Percentiles rank a stretch among this genome's conserved stretches.
These are phyloP conservation scores for Coemansia sp. DNA, from an alignment of 192 early-diverging fungal genomes.

Conservation along the genomic window DNA sequence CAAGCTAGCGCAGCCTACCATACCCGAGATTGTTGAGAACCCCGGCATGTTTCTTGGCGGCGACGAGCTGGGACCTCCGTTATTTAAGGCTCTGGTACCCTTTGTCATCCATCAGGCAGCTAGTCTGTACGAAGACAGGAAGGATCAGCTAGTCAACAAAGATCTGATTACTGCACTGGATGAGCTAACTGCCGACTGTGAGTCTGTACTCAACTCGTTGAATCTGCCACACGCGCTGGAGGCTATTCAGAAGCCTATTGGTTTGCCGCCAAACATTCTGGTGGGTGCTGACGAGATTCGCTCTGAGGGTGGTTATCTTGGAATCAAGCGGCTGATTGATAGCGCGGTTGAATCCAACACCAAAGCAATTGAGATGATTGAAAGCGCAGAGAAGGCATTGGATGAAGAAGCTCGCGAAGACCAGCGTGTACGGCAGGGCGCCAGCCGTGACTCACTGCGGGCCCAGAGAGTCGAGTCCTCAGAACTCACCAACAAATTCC, in stretches of 20 bases:
- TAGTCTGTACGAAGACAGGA: constrained; percentile 80
- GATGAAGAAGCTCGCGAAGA: constrained; percentile 44
- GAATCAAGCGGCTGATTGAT: constrained; percentile 64
- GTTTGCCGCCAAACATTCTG: constrained; percentile 69
- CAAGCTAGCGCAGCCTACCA: constrained; percentile 70
- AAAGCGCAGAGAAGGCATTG: constrained; percentile 53
- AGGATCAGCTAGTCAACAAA: constrained; percentile 72
- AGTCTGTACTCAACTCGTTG: constrained; percentile 67
- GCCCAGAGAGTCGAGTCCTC: constrained; percentile 19
- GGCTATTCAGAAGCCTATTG: constrained; percentile 71
- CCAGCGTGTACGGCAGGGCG: constrained; percentile 18
- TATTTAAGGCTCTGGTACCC: constrained; percentile 84
- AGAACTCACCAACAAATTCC: constrained; percentile 38
- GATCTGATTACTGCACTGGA: constrained; percentile 64
- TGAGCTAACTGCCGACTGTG: constrained; percentile 66
- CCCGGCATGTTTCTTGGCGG: constrained; percentile 67
- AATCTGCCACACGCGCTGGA: constrained; percentile 71
- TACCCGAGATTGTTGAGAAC: constrained; percentile 59
- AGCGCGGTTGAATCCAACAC: constrained; percentile 58
- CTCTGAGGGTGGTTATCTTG: constrained; percentile 64
- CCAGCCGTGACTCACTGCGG: constrained; percentile 3
- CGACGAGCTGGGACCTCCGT: constrained; percentile 69
- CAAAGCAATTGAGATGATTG: constrained; percentile 56
- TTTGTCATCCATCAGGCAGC: constrained; percentile 90
- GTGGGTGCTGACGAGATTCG: constrained; percentile 73